phyloP scores from a whole-genome alignment of 306 rosid genomes.

The Prinsepia uniflora region DNA sequence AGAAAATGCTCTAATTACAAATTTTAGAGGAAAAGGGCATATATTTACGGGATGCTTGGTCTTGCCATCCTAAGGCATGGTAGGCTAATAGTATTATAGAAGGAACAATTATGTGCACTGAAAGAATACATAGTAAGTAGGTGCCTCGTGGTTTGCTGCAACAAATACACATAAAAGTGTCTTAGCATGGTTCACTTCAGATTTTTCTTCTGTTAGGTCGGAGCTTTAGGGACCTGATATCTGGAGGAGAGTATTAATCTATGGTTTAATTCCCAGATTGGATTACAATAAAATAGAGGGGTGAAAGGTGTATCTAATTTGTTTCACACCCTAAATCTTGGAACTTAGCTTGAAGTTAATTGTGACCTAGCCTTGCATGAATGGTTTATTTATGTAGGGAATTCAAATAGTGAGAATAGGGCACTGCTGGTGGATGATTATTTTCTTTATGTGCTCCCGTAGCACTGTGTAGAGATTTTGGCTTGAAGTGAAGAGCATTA shows the following conservation, averaged over 20 bases:
- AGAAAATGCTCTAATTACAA: neutral
- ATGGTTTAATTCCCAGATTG: neutral
- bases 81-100: too few relatives aligned
- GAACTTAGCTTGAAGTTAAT: neutral
- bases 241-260: neutral
- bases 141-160: neutral
- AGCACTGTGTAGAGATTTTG: neutral
- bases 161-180: neutral
- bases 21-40: neutral
- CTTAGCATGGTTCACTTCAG: neutral
- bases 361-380: neutral
- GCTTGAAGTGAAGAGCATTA: neutral
- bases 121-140: slow-evolving; percentile 1
- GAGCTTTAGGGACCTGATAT: neutral
- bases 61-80: neutral
- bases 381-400: neutral
- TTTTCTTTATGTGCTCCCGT: neutral
- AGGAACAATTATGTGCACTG: neutral
- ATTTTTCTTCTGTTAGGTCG: neutral
- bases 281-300: neutral
- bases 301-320: neutral
- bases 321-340: neutral
- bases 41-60: neutral
- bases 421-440: neutral
- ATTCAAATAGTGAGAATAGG: neutral